A percentile compares a stretch with the other conserved stretches of the same genome.
Evolutionary conservation across 805 yeast genomes (phyloP).

Genomic region (Isabelozyma rhagii): DNA sequence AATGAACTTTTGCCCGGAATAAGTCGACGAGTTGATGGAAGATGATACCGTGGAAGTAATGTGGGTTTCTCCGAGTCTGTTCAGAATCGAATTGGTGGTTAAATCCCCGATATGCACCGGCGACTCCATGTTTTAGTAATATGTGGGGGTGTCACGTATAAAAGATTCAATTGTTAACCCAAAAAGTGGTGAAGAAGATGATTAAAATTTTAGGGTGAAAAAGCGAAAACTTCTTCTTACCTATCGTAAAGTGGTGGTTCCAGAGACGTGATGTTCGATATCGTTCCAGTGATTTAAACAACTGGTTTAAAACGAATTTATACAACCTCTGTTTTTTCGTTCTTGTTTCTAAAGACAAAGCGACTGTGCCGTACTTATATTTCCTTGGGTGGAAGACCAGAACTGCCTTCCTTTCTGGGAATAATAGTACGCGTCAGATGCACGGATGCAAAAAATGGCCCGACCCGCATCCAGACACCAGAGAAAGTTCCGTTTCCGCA

Average conservation of each 20-base stretch:
- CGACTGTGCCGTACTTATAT: background rate
- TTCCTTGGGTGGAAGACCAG: background rate
- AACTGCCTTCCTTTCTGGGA: conserved; percentile 5
- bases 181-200: background rate
- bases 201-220: background rate
- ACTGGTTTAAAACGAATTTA: too few species aligned
- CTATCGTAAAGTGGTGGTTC: too few species aligned
- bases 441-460: background rate
- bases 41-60: conserved; percentile 17
- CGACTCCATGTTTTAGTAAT: conserved; percentile 31
- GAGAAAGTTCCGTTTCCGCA: background rate
- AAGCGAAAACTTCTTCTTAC: background rate
- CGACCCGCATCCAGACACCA: background rate
- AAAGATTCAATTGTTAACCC: conserved; percentile 42
- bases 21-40: conserved; percentile 24
- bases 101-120: conserved; percentile 40
- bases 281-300: too few species aligned
- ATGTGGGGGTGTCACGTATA: conserved; percentile 53
- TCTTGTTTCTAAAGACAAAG: background rate
- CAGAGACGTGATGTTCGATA: too few species aligned
- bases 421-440: background rate
- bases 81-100: conserved; percentile 37
- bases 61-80: conserved; percentile 34
- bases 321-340: background rate
- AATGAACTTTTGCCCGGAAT: conserved; percentile 34